phyloP scores from a whole-genome alignment of 1,139 yeast genomes.

The Hyphopichia buzzinii region DNA sequence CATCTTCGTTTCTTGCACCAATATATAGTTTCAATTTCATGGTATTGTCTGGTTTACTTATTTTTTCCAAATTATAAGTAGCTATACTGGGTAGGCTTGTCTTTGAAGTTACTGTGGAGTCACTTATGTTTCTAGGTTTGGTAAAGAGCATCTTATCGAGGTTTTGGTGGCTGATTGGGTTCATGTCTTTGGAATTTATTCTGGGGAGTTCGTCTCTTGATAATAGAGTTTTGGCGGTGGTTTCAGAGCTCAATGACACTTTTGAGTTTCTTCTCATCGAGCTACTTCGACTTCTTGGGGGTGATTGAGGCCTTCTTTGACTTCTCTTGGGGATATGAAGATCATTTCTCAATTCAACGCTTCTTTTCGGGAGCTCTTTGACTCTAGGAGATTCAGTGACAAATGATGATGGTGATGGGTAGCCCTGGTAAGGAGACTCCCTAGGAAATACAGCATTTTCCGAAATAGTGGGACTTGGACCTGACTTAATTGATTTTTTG shows the following conservation, averaged over 20 bases:
- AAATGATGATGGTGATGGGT: background rate
- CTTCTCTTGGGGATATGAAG: conserved; percentile 1
- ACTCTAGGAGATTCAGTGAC: background rate
- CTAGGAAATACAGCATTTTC: no score
- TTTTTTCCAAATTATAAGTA: conserved; percentile 1
- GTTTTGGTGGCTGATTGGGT: conserved; percentile 1
- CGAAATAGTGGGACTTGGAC: background rate
- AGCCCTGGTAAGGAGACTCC: no score
- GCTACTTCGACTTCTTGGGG: background rate
- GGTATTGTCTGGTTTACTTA: conserved; percentile 5
- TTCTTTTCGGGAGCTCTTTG: background rate
- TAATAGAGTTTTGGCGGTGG: background rate
- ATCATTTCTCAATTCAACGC: background rate
- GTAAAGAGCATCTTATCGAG: background rate
- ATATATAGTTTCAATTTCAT: conserved; percentile 21
- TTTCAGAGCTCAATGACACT: no score
- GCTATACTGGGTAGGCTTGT: background rate
- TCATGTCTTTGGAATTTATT: background rate
- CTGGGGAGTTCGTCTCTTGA: conserved; percentile 1
- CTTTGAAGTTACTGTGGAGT: background rate
- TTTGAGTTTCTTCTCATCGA: background rate
- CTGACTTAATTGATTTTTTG: background rate
- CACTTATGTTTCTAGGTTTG: background rate
- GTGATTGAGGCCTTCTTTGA: background rate
- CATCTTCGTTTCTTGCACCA: conserved; percentile 10